Evolutionary conservation across 1,139 yeast genomes (phyloP), one percentile per base, ranked within the genome.

Genomic region (Geotrichum klebahnii): DNA sequence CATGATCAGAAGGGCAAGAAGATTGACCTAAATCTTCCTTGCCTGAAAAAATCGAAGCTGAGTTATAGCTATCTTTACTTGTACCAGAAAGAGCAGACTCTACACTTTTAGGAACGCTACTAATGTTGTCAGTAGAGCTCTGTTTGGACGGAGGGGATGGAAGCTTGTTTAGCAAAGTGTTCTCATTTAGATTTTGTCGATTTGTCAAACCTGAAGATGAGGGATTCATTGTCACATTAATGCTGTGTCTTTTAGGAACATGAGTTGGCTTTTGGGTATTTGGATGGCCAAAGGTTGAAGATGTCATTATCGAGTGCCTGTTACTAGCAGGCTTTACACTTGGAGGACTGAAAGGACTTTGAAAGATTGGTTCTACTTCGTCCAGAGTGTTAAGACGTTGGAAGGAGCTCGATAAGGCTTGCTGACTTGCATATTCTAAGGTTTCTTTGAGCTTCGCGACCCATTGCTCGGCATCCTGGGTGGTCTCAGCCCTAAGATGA

Each of bases 391-490:
- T 55, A 48, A 57, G 39, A 43, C 61, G 55, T 50, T 54, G 55
- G 51, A 57, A 61, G 29, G 62, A 62, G 37, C 61, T 58, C 28
- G 59, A 54, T 44, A 60, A 54, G 29, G 51, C 48, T 42, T 46
- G 53, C 44, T 54, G 64, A n/a, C 58, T 57, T 8, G 63, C 58
- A 9, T 53, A 59, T 38, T 63, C 59, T 2, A 73, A 69, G 8
- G 67, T 62, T 17, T 56, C 61, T 29, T 71, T 63, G 4, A 73
- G 59, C 3, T 59, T 61, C 23, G 58, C 57, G 16, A 69, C 68
- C 84, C 84, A 79, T 19, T 61, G 59, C 17, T 67, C 61, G 32
- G 71, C 72, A 17, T 66, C 71, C 3, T 63, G 60, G 4, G 60
- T 61, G 41, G 68, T 66, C 9, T 65, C 67, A 2, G 78, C 73